These are phyloP conservation scores for Amniculicola lignicola DNA, from an alignment of 495 filamentous ascomycete species.

Conservation along the genomic window DNA sequence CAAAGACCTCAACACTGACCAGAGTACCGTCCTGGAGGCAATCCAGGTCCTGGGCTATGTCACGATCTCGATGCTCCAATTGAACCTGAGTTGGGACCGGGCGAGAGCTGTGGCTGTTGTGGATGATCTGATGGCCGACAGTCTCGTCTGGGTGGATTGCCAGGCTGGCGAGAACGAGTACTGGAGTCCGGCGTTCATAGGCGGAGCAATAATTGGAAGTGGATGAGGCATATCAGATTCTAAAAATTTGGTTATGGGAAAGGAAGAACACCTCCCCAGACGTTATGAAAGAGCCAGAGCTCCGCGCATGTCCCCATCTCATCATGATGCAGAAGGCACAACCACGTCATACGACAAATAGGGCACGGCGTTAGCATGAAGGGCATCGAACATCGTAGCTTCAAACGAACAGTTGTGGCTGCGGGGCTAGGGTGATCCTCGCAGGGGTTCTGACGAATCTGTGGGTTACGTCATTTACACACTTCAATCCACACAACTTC, in stretches of 20 bases:
- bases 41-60: conserved; percentile 85
- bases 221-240: conserved; percentile 11
- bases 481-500: too few relatives aligned
- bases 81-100: conserved; percentile 84
- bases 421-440: too few relatives aligned
- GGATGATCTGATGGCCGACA: conserved; percentile 85
- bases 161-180: conserved; percentile 89
- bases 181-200: conserved; percentile 77
- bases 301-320: background rate
- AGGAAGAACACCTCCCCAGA: background rate
- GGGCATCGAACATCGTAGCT: too few relatives aligned
- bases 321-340: too few relatives aligned
- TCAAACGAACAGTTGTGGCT: too few relatives aligned
- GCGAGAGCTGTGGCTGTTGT: conserved; percentile 83
- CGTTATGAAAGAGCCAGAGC: background rate
- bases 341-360: too few relatives aligned
- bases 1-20: conserved; percentile 94
- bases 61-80: conserved; percentile 82
- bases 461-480: too few relatives aligned
- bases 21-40: conserved; percentile 85
- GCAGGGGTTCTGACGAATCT: too few relatives aligned
- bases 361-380: too few relatives aligned
- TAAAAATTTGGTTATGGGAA: too few relatives aligned
- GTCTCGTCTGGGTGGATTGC: conserved; percentile 89
- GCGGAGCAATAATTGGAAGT: conserved; percentile 19